These are phyloP conservation scores for Dactylellina parvicollis DNA, from an alignment of 2,329 filamentous ascomycete species.

Conservation along the genomic window DNA sequence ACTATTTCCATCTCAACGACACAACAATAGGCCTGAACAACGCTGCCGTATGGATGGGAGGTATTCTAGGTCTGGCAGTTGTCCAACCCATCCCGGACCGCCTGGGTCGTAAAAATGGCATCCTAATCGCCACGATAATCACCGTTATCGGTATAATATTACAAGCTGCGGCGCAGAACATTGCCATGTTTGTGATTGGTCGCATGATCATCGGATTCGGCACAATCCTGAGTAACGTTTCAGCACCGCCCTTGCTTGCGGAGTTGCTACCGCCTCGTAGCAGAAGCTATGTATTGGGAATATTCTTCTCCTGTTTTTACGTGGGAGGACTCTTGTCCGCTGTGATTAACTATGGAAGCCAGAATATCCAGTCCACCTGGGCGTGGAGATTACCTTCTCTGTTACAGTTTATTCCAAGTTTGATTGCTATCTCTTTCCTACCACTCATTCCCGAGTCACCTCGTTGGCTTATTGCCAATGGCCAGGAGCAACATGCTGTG, in stretches of 20 bases:
- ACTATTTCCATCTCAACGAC: slow-evolving; percentile 68
- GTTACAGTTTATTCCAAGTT: slow-evolving; percentile 60
- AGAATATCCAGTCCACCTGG: slow-evolving; percentile 60
- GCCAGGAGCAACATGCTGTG: slow-evolving; percentile 39
- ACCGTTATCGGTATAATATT: slow-evolving; percentile 64
- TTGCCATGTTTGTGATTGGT: slow-evolving; percentile 66
- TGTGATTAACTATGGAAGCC: slow-evolving; percentile 60
- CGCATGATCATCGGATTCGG: slow-evolving; percentile 66
- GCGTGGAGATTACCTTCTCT: slow-evolving; percentile 61
- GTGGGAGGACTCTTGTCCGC: slow-evolving; percentile 59
- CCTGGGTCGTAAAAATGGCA: slow-evolving; percentile 63
- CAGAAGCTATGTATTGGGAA: slow-evolving; percentile 33
- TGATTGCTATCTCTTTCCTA: slow-evolving; percentile 57
- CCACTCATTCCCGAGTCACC: slow-evolving; percentile 60
- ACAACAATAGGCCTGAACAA: slow-evolving; percentile 68
- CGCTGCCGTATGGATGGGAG: slow-evolving; percentile 68
- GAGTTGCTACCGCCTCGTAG: slow-evolving; percentile 39
- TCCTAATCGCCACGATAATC: slow-evolving; percentile 62
- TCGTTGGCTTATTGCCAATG: slow-evolving; percentile 60
- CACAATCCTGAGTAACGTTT: slow-evolving; percentile 34
- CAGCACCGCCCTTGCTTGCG: slow-evolving; percentile 31
- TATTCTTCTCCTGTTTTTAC: slow-evolving; percentile 57
- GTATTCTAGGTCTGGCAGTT: slow-evolving; percentile 61
- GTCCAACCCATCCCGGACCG: slow-evolving; percentile 61
- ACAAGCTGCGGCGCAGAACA: slow-evolving; percentile 65